These are phyloP conservation scores for Starmerella cellae DNA, from an alignment of 805 yeast genomes.

Conservation along the genomic window DNA sequence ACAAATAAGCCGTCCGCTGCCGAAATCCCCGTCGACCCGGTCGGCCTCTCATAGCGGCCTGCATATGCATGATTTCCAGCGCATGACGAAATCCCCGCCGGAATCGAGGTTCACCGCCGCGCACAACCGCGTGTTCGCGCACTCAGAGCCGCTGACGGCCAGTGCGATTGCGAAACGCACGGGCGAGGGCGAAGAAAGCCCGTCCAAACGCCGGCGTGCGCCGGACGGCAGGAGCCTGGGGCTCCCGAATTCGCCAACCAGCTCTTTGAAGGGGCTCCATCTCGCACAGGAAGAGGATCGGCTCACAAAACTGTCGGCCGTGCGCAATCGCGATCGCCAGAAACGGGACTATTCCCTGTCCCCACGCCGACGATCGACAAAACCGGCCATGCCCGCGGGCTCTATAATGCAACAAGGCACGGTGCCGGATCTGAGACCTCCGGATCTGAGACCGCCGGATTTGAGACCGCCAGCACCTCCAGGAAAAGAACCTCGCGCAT, in stretches of 20 bases:
- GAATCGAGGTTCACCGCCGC: constrained; percentile 20
- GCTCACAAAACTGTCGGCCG: constrained; percentile 5
- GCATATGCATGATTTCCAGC: not conserved
- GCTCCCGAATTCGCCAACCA: constrained; percentile 2
- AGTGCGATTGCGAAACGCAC: constrained; percentile 7
- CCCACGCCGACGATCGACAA: not conserved
- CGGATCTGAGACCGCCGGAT: too few species aligned
- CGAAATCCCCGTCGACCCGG: not conserved
- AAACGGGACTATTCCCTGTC: not conserved
- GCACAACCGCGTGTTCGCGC: constrained; percentile 22
- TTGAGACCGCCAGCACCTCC: too few species aligned
- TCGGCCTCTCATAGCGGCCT: not conserved
- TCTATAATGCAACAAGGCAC: not conserved
- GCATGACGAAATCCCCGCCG: constrained; percentile 9
- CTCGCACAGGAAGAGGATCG: constrained; percentile 7
- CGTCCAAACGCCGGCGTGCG: constrained; percentile 12
- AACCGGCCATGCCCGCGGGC: not conserved
- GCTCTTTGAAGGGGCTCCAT: constrained; percentile 3
- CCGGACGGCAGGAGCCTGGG: constrained; percentile 6
- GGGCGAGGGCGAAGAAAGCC: constrained; percentile 8
- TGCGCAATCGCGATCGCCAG: constrained; percentile 5
- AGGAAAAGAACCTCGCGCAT: too few species aligned
- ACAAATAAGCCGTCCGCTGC: too few species aligned
- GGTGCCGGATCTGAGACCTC: not conserved
- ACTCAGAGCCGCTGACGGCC: constrained; percentile 20